Evolutionary conservation across 495 filamentous ascomycete species (phyloP).

Genomic region (Viridothelium virens): DNA sequence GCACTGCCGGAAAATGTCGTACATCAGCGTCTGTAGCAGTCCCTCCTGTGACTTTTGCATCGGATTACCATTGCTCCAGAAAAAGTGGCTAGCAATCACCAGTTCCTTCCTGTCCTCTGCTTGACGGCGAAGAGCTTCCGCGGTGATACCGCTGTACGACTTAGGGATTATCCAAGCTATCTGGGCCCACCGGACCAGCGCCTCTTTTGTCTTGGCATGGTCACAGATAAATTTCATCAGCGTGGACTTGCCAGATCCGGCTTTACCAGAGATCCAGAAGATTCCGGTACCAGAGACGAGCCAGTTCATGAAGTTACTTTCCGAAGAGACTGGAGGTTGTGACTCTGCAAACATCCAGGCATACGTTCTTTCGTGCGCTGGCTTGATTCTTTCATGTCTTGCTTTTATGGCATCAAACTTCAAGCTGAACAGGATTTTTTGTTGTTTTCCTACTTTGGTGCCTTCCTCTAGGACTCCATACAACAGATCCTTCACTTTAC

Average conservation of each 20-base stretch:
- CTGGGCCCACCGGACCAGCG: not conserved
- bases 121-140: not conserved
- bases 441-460: not conserved
- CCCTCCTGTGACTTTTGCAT: conserved; percentile 41
- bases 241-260: conserved; percentile 6
- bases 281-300: not conserved
- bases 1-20: conserved; percentile 31
- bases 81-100: conserved; percentile 39
- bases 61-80: conserved; percentile 37
- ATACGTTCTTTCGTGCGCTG: not conserved
- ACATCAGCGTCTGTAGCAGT: conserved; percentile 40
- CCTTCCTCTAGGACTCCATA: not conserved
- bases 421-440: not conserved
- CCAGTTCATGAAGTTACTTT: not conserved
- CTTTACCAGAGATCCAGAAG: conserved; percentile 8
- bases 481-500: not conserved
- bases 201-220: not conserved
- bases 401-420: not conserved
- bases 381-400: not conserved
- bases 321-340: not conserved
- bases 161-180: not conserved
- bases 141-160: not conserved
- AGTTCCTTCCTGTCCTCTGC: not conserved
- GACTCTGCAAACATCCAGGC: conserved; percentile 1
- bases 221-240: not conserved